phyloP scores from a whole-genome alignment of 2,329 filamentous ascomycete genomes.

The Ascochyta koolunga region DNA sequence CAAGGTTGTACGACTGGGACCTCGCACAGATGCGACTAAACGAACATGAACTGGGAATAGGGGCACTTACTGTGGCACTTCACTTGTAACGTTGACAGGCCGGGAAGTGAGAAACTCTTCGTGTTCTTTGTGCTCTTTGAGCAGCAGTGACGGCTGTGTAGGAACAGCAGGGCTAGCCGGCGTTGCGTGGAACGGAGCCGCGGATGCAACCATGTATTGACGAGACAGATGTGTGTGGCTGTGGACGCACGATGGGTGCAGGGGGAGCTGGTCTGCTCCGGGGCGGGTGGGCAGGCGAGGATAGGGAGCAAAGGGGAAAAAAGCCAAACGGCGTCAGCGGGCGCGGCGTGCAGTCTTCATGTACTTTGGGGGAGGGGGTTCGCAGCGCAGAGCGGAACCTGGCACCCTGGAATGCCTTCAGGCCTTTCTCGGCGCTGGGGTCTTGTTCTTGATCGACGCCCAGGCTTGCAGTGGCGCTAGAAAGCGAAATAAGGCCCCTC shows the following conservation, averaged over 20 bases:
- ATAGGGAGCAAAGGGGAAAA: slow-evolving; percentile 14
- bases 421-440: slow-evolving; percentile 39
- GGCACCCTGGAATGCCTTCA: slow-evolving; percentile 29
- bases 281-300: not conserved
- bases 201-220: slow-evolving; percentile 26
- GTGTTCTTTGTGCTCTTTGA: slow-evolving; percentile 8
- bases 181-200: slow-evolving; percentile 24
- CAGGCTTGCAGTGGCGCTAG: slow-evolving; percentile 45
- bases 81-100: slow-evolving; percentile 18
- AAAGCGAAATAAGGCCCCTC: slow-evolving; percentile 44
- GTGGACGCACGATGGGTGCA: slow-evolving; percentile 7
- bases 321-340: slow-evolving; percentile 22
- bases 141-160: slow-evolving; percentile 9
- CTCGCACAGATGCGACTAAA: slow-evolving; percentile 1
- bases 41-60: slow-evolving; percentile 1
- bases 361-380: slow-evolving; percentile 16
- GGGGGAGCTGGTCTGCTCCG: slow-evolving; percentile 2
- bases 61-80: slow-evolving; percentile 23
- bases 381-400: slow-evolving; percentile 14
- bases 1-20: slow-evolving; percentile 1
- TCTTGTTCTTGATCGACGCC: slow-evolving; percentile 43
- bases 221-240: slow-evolving; percentile 18
- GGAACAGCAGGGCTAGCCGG: slow-evolving; percentile 8
- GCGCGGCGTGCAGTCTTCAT: slow-evolving; percentile 33
- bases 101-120: slow-evolving; percentile 1